Base-by-base conservation (phyloP, 2,329 filamentous ascomycete genomes). In the Scedosporium apiospermum region DNA sequence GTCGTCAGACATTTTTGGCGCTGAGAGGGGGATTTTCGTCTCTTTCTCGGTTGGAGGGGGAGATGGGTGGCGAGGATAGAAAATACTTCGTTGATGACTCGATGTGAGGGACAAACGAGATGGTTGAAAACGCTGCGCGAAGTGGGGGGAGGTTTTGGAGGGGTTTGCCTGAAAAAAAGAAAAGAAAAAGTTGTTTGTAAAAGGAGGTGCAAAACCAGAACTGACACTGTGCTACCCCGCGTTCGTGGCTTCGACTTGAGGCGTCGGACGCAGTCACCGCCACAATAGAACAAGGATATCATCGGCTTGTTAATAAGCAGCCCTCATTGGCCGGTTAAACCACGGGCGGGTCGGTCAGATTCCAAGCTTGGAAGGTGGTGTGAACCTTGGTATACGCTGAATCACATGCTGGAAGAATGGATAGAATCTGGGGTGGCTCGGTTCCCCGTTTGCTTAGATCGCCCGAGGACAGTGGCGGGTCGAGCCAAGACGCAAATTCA, bases 1-100 rank as follows among this genome's bases (percentile, higher is more conserved):
- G 66, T 88, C 83, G 72, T 87, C 86, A 42, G 85, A 80, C 85
- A 87, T 88, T 63, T 67, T 77, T 62, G 53, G 34, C 58, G 63
- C 27, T 30, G 27, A 38, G 58, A 4, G 2, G 21, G n/a, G 14
- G 23, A 14, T 27, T 16, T 6, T 26, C n/a, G 5, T 14, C 49
- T 44, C 2, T 42, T 23, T 61, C 23, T 21, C 16, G 51, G 23
- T 44, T 55, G 51, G 34, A 58, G 30, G 23, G 58, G 34, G 41
- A 41, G n/a, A 14, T 58, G 57, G 57, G 18, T n/a, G 23, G 18
- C 55, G 21, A n/a, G 18, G 18, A 9, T 38, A 10, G 34, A 38
- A 38, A 38, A 38, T 30, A 21, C 7, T 6, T 26, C 27, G 53
- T 57, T 1, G 30, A 14, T 57, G 53, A 57, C 23, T 26, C 26